Conservation (phyloP, 805 yeast genomes). For the Ogataea pignaliae region DNA sequence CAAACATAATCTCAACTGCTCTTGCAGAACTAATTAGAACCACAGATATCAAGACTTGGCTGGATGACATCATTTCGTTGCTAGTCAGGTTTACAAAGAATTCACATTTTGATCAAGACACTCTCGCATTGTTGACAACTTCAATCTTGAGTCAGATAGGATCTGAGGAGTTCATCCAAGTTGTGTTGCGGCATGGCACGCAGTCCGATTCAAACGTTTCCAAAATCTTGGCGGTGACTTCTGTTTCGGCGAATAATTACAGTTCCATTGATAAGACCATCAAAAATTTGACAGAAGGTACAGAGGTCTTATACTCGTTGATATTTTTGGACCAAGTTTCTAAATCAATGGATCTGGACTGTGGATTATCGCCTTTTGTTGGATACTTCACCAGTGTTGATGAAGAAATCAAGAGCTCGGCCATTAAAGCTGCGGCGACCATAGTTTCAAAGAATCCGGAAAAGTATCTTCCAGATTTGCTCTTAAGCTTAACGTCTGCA, state of each 20-base stretch:
- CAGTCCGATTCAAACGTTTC: slow-evolving; percentile 22
- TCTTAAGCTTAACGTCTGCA: slow-evolving; percentile 16
- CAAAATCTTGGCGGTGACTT: slow-evolving; percentile 29
- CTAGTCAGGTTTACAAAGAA: slow-evolving; percentile 14
- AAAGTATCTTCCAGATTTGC: slow-evolving; percentile 34
- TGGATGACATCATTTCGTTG: slow-evolving; percentile 9
- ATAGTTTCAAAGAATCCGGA: slow-evolving; percentile 37
- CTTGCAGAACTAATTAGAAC: slow-evolving; percentile 8
- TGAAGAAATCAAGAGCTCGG: slow-evolving; percentile 38
- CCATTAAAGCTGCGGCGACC: slow-evolving; percentile 52
- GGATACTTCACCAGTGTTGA: slow-evolving; percentile 24
- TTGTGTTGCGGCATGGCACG: slow-evolving; percentile 15
- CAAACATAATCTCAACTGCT: slow-evolving; percentile 7
- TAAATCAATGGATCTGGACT: slow-evolving; percentile 29
- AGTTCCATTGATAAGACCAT: slow-evolving; percentile 23
- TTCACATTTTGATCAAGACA: slow-evolving; percentile 15
- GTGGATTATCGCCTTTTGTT: slow-evolving; percentile 35
- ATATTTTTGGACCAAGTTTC: slow-evolving; percentile 49
- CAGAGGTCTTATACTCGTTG: slow-evolving; percentile 25
- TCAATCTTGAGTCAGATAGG: slow-evolving; percentile 12
- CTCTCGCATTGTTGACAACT: slow-evolving; percentile 14
- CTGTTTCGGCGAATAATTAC: slow-evolving; percentile 30
- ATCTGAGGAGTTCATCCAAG: slow-evolving; percentile 9
- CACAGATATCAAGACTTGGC: slow-evolving; percentile 1
- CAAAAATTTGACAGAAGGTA: slow-evolving; percentile 14